phyloP scores from a whole-genome alignment of 148 eudicot species.

The Amaranthus hypochondriacus region DNA sequence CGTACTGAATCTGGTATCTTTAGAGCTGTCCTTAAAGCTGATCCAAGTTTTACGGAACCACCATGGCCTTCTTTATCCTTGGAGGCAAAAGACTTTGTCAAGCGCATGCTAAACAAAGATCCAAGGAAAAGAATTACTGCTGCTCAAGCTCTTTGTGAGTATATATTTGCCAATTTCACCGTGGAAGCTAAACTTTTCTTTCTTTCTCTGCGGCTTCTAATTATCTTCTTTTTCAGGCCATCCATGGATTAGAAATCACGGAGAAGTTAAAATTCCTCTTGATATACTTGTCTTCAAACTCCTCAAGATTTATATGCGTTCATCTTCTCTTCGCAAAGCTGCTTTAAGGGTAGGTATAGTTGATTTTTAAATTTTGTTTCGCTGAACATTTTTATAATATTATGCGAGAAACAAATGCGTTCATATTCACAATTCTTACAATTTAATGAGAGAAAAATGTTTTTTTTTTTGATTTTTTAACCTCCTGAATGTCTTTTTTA shows the following conservation, averaged over 20 bases:
- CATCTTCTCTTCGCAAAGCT: slow-evolving; percentile 89
- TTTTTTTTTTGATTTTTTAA: neutral
- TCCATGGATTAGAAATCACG: slow-evolving; percentile 68
- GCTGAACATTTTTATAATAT: neutral
- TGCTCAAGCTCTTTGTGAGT: slow-evolving; percentile 84
- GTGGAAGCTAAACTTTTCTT: neutral
- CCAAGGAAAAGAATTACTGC: slow-evolving; percentile 95
- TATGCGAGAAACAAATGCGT: neutral
- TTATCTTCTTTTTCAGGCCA: slow-evolving; percentile 52
- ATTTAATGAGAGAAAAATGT: neutral
- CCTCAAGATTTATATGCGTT: slow-evolving; percentile 74
- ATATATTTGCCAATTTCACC: neutral
- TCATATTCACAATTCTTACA: neutral
- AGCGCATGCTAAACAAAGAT: slow-evolving; percentile 80
- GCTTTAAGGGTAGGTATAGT: slow-evolving; percentile 65
- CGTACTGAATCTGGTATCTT: slow-evolving; percentile 96
- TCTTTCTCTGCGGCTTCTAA: neutral
- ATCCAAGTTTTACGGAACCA: slow-evolving; percentile 81
- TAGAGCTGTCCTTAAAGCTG: slow-evolving; percentile 83
- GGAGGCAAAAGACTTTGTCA: slow-evolving; percentile 88
- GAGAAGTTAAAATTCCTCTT: slow-evolving; percentile 56
- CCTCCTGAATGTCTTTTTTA: neutral
- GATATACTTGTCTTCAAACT: slow-evolving; percentile 70
- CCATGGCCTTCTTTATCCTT: slow-evolving; percentile 87
- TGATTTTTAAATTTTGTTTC: slow-evolving; percentile 5